Conservation (phyloP, 352 stramenopile species). For the Phytophthora fragariaefolia region DNA sequence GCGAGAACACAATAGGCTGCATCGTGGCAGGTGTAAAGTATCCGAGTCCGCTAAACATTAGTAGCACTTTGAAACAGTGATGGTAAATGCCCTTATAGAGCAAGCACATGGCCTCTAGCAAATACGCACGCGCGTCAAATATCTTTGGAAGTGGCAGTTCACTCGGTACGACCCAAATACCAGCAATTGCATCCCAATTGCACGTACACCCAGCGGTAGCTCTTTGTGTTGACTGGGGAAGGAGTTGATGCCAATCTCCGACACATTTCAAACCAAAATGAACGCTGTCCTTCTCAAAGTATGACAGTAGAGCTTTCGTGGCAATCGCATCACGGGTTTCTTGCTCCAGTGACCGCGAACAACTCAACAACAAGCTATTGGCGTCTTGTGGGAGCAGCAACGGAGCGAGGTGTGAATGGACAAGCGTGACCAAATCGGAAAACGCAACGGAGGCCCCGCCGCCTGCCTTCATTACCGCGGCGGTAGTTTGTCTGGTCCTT, state of each 20-base stretch:
- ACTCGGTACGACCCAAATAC: neutral
- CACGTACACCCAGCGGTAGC: slow-evolving; percentile 1
- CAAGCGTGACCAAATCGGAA: slow-evolving; percentile 2
- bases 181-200: neutral
- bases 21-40: neutral
- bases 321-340: slow-evolving; percentile 3
- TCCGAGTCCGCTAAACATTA: neutral
- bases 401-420: slow-evolving; percentile 10
- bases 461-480: neutral
- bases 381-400: neutral
- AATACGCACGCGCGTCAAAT: slow-evolving; percentile 1
- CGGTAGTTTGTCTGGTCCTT: neutral
- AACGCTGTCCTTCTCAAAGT: neutral
- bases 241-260: slow-evolving; percentile 14
- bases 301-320: slow-evolving; percentile 1
- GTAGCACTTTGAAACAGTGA: slow-evolving; percentile 10
- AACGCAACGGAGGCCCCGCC: neutral
- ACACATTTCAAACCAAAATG: slow-evolving; percentile 14
- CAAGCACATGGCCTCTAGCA: slow-evolving; percentile 16
- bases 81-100: slow-evolving; percentile 6
- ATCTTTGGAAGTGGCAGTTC: slow-evolving; percentile 8
- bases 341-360: slow-evolving; percentile 4
- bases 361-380: neutral
- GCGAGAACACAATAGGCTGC: slow-evolving; percentile 17
- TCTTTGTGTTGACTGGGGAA: neutral